Evolutionary conservation across 1,284 basidiomycete species (phyloP), one percentile per base, ranked within the genome.

Genomic region (Ganoderma multipileum): DNA sequence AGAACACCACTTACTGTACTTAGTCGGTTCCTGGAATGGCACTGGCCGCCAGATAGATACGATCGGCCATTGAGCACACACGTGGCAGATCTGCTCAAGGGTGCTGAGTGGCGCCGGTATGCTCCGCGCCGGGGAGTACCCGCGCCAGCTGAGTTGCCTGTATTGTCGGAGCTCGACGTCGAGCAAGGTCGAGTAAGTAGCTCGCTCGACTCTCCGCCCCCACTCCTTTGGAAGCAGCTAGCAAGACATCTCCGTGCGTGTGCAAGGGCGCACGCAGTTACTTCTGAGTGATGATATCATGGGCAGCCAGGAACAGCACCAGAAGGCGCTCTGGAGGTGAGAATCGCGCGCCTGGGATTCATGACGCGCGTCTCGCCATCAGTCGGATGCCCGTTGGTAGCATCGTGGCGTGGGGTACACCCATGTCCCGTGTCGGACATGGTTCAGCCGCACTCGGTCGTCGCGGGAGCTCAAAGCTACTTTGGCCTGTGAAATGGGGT

Each of bases 61-160:
- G 38, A 71, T 71, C 69, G 63, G 58, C 64, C 65, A 66, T 60
- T 23, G 28, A 54, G 26, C 16, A 28, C 57, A 59, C 65, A 67
- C 70, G 66, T 66, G 67, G 62, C 58, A 65, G 66, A 68, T 65
- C 64, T 61, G n/a, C n/a, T n/a, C n/a, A n/a, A n/a, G n/a, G n/a
- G n/a, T n/a, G n/a, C n/a, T n/a, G n/a, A n/a, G n/a, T n/a, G n/a
- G n/a, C n/a, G n/a, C n/a, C n/a, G n/a, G n/a, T n/a, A n/a, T n/a
- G n/a, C n/a, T n/a, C n/a, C n/a, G n/a, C n/a, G n/a, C n/a, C n/a
- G n/a, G n/a, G n/a, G n/a, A n/a, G n/a, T n/a, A n/a, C n/a, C n/a
- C n/a, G n/a, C n/a, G n/a, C n/a, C n/a, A n/a, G n/a, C n/a, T n/a
- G n/a, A n/a, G n/a, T n/a, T n/a, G 26, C 50, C 26, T n/a, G 50